These are phyloP conservation scores for Phytophthora pinifolia DNA, from an alignment of 352 stramenopile species.

Conservation along the genomic window DNA sequence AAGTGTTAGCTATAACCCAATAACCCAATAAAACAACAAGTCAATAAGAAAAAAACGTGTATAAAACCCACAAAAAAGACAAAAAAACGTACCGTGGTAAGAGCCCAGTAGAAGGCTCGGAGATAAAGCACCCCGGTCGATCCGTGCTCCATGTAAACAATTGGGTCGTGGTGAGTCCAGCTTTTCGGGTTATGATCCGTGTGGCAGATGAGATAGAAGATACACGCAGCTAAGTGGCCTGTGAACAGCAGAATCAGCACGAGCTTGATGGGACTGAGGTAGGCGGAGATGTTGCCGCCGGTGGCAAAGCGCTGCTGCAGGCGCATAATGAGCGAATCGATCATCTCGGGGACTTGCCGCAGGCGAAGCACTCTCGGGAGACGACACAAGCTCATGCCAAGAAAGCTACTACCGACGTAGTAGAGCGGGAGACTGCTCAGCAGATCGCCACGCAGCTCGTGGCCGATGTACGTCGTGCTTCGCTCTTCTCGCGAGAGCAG, in stretches of 20 bases:
- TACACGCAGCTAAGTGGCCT: slow-evolving; percentile 59
- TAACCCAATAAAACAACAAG: slow-evolving; percentile 15
- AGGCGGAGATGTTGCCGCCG: slow-evolving; percentile 59
- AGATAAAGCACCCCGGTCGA: slow-evolving; percentile 58
- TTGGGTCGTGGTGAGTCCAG: slow-evolving; percentile 74
- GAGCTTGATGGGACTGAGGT: slow-evolving; percentile 64
- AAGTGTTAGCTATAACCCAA: slow-evolving; percentile 45
- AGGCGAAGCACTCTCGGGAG: slow-evolving; percentile 57
- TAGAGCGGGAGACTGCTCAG: slow-evolving; percentile 58
- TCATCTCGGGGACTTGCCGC: slow-evolving; percentile 34
- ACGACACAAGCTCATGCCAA: slow-evolving; percentile 57
- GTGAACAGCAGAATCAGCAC: slow-evolving; percentile 63
- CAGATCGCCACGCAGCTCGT: slow-evolving; percentile 46
- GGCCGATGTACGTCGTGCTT: slow-evolving; percentile 40
- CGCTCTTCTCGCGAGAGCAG: slow-evolving; percentile 50
- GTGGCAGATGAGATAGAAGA: slow-evolving; percentile 75
- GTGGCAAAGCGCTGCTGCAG: slow-evolving; percentile 67
- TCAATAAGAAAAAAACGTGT: neutral
- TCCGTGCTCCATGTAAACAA: slow-evolving; percentile 64
- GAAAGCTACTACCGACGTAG: slow-evolving; percentile 58
- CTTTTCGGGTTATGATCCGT: slow-evolving; percentile 58
- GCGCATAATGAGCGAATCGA: slow-evolving; percentile 67
- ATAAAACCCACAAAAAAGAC: neutral
- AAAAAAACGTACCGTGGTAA: slow-evolving; percentile 51
- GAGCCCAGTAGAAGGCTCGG: slow-evolving; percentile 73